phyloP scores from a whole-genome alignment of 1,284 basidiomycete species.

The Anthracocystis setariae region DNA sequence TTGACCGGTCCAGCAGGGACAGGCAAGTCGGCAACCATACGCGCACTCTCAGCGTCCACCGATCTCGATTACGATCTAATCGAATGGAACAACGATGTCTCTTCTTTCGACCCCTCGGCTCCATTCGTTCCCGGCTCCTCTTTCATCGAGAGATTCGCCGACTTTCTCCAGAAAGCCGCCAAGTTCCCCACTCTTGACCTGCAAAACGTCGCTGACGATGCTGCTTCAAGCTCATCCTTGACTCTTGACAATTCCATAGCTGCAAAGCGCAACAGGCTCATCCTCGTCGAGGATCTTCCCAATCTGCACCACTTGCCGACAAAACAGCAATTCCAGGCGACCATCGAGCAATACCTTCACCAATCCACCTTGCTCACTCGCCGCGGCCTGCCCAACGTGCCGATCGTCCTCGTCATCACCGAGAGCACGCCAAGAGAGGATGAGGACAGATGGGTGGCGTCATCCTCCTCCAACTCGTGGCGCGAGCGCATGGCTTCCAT shows the following conservation, averaged over 20 bases:
- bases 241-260: constrained; percentile 1
- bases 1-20: constrained; percentile 89
- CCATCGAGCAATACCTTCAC: constrained; percentile 69
- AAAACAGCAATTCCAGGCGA: constrained; percentile 79
- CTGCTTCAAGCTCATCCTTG: constrained; percentile 4
- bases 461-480: constrained; percentile 70
- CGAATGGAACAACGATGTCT: constrained; percentile 80
- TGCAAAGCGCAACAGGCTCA: constrained; percentile 68
- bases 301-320: constrained; percentile 78
- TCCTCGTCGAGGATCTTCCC: constrained; percentile 91
- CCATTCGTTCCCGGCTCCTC: constrained; percentile 11
- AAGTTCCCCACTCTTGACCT: constrained; percentile 49
- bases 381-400: constrained; percentile 64
- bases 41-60: constrained; percentile 73
- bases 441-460: constrained; percentile 71
- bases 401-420: constrained; percentile 84
- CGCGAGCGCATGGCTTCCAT: constrained; percentile 63
- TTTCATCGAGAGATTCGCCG: constrained; percentile 50
- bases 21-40: constrained; percentile 87
- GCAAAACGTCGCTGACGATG: constrained; percentile 1
- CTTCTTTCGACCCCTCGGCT: constrained; percentile 10
- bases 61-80: constrained; percentile 83
- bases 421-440: constrained; percentile 74
- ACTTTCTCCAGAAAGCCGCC: constrained; percentile 50
- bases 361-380: constrained; percentile 16